These are phyloP conservation scores for Russula ochroleuca DNA, from an alignment of 768 basidiomycete species.

Conservation along the genomic window DNA sequence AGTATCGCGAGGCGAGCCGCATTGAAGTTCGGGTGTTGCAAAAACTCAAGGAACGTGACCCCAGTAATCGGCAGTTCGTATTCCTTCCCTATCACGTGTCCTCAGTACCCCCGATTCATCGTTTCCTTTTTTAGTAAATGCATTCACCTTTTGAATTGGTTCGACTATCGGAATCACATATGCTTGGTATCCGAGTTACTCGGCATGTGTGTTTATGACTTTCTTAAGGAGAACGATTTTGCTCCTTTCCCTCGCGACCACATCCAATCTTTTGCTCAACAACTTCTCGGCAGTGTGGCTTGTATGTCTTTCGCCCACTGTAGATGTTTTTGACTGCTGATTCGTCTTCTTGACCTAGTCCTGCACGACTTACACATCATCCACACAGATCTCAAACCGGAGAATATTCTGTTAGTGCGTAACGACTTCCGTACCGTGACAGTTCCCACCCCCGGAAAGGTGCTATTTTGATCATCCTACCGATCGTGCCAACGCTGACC, in stretches of 20 bases:
- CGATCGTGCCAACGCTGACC: background rate
- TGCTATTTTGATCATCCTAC: slow-evolving; percentile 30
- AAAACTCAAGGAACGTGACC: slow-evolving; percentile 85
- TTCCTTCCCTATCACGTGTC: slow-evolving; percentile 28
- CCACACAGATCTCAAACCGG: slow-evolving; percentile 98
- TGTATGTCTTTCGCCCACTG: slow-evolving; percentile 54
- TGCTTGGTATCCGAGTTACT: slow-evolving; percentile 94
- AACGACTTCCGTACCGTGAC: slow-evolving; percentile 66
- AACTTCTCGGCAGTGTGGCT: slow-evolving; percentile 86
- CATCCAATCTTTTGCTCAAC: slow-evolving; percentile 92
- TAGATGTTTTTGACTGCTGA: slow-evolving; percentile 25
- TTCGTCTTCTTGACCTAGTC: slow-evolving; percentile 47
- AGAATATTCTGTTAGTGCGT: slow-evolving; percentile 93
- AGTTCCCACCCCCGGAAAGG: slow-evolving; percentile 64
- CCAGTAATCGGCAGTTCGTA: slow-evolving; percentile 78
- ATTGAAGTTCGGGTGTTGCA: slow-evolving; percentile 96
- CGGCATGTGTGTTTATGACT: slow-evolving; percentile 98
- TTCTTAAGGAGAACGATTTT: slow-evolving; percentile 97
- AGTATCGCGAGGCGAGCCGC: slow-evolving; percentile 97
- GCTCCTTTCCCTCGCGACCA: slow-evolving; percentile 93
- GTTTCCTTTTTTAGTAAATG: slow-evolving; percentile 68
- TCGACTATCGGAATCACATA: slow-evolving; percentile 96
- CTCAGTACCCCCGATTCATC: slow-evolving; percentile 26
- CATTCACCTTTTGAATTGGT: slow-evolving; percentile 90
- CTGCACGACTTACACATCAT: slow-evolving; percentile 86